Conservation (phyloP, 768 basidiomycete species). For the Polyporus arcularius region DNA sequence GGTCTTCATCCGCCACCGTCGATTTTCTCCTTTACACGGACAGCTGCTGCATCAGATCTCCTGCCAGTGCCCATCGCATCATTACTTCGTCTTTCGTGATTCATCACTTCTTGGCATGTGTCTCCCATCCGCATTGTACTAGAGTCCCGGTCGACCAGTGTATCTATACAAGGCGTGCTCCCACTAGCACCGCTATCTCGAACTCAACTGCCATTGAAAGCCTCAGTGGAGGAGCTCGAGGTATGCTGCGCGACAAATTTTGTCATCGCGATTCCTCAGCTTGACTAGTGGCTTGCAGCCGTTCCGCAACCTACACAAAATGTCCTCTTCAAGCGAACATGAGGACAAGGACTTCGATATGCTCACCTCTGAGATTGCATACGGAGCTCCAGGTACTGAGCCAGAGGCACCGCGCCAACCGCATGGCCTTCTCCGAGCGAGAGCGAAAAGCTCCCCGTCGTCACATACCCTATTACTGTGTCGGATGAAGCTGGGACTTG, state of each 20-base stretch:
- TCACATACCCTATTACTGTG: conserved; percentile 76
- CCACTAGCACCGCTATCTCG: neutral
- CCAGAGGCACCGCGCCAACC: conserved; percentile 70
- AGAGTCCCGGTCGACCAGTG: neutral
- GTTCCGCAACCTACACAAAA: conserved; percentile 13
- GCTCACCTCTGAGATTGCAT: conserved; percentile 48
- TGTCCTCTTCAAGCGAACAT: neutral
- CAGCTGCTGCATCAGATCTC: neutral
- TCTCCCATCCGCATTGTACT: neutral
- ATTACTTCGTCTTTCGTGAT: neutral
- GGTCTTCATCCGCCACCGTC: neutral
- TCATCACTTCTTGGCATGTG: neutral
- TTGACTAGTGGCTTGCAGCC: conserved; percentile 50
- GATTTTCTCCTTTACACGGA: neutral
- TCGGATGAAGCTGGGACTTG: conserved; percentile 42
- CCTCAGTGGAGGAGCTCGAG: conserved; percentile 38
- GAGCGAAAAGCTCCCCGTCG: conserved; percentile 83
- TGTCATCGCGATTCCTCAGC: conserved; percentile 61
- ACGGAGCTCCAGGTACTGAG: conserved; percentile 49
- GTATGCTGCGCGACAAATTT: conserved; percentile 53
- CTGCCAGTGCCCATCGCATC: neutral
- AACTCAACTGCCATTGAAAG: neutral
- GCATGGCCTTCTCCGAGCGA: conserved; percentile 76
- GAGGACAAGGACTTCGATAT: neutral
- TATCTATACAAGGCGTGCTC: neutral